Percentiles rank a stretch among this genome's conserved stretches.
phyloP scores from a whole-genome alignment of 2,329 filamentous ascomycete species.

The Phialophora macrospora region DNA sequence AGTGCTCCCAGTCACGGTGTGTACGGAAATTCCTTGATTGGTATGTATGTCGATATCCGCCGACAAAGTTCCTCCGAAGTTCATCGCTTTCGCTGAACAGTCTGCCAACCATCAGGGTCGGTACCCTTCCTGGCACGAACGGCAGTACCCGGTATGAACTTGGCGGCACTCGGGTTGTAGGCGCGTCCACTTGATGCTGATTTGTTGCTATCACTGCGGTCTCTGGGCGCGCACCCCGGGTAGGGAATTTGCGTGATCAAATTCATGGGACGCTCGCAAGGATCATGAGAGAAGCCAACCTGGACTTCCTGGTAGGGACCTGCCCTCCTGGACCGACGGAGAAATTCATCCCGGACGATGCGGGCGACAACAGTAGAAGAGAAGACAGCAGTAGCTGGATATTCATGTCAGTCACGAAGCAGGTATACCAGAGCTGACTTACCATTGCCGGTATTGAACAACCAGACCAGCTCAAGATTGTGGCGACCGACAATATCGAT shows the following conservation, averaged over 20 bases:
- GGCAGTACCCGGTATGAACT: constrained; percentile 27
- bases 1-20: not conserved
- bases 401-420: constrained; percentile 13
- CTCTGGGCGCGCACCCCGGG: constrained; percentile 22
- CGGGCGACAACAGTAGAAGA: constrained; percentile 45
- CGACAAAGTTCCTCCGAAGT: not conserved
- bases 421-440: constrained; percentile 31
- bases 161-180: constrained; percentile 30
- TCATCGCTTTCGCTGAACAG: constrained; percentile 34
- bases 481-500: constrained; percentile 42
- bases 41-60: not conserved
- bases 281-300: constrained; percentile 48
- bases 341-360: constrained; percentile 44
- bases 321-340: constrained; percentile 39
- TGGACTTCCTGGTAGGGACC: constrained; percentile 44
- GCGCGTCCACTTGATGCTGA: constrained; percentile 29
- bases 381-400: constrained; percentile 48
- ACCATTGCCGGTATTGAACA: constrained; percentile 53
- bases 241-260: constrained; percentile 41
- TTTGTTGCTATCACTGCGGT: constrained; percentile 32
- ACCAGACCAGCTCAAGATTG: constrained; percentile 50
- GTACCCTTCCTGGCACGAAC: constrained; percentile 31
- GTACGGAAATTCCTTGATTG: not conserved
- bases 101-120: constrained; percentile 35
- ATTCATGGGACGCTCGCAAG: constrained; percentile 48